Percentiles rank a stretch among this genome's conserved stretches.
Evolutionary conservation across 495 filamentous ascomycete genomes (phyloP).

Genomic region (Penicillium maclennaniae): DNA sequence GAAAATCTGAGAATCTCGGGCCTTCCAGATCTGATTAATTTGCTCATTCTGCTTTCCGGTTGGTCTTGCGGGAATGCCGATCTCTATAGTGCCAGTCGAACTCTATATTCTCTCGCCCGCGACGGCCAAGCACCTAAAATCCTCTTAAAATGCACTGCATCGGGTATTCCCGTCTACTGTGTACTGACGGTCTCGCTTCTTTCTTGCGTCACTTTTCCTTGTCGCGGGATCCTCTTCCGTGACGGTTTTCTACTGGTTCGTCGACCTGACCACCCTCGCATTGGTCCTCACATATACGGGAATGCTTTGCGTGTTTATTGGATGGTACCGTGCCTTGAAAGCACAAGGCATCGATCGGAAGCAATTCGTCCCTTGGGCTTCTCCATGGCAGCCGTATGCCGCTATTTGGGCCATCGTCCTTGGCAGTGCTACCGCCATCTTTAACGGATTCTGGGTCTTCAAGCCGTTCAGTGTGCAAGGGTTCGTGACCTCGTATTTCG

Average conservation of each 20-base stretch:
- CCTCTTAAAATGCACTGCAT: constrained; percentile 25
- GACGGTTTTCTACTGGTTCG: constrained; percentile 56
- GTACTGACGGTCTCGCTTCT: constrained; percentile 53
- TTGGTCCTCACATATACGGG: constrained; percentile 55
- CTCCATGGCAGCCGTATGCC: constrained; percentile 29
- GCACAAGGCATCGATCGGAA: constrained; percentile 52
- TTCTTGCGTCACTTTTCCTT: constrained; percentile 62
- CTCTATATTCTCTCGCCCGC: constrained; percentile 70
- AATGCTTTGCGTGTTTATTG: constrained; percentile 51
- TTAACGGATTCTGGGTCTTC: constrained; percentile 35
- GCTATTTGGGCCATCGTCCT: constrained; percentile 24
- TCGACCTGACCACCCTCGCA: constrained; percentile 48
- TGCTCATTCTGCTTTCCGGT: constrained; percentile 62
- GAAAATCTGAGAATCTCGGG: constrained; percentile 55
- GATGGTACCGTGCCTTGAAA: constrained; percentile 53
- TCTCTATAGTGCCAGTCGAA: constrained; percentile 69
- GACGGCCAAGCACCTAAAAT: constrained; percentile 61
- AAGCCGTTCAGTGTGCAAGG: constrained; percentile 30
- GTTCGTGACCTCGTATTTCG: constrained; percentile 34
- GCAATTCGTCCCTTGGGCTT: constrained; percentile 24
- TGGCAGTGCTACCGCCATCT: constrained; percentile 20
- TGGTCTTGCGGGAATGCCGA: constrained; percentile 71
- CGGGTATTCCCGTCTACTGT: constrained; percentile 60
- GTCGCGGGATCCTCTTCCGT: constrained; percentile 50
- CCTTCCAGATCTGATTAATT: constrained; percentile 71